Evolutionary conservation across 345 rosid species (phyloP).

Genomic region (Moringa oleifera): DNA sequence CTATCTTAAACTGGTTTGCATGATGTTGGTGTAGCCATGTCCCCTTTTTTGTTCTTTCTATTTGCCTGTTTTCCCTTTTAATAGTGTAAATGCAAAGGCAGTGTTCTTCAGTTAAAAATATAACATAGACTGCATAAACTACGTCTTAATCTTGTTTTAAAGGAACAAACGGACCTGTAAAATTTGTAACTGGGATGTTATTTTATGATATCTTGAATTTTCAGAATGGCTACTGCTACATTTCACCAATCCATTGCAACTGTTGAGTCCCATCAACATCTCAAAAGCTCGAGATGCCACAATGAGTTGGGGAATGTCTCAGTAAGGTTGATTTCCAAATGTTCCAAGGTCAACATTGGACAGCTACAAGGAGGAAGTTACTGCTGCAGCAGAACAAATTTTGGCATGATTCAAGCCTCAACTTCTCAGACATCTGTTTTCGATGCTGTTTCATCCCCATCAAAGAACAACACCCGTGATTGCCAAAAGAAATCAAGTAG

Average conservation of each 20-base stretch:
- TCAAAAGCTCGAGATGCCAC: conserved; percentile 26
- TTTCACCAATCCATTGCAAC: conserved; percentile 45
- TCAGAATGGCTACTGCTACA: conserved; percentile 66
- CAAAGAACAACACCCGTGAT: conserved; percentile 33
- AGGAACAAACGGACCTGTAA: background rate
- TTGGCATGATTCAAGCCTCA: conserved; percentile 40
- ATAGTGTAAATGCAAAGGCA: background rate
- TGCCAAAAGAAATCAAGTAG: conserved; percentile 60
- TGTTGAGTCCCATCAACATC: conserved; percentile 28
- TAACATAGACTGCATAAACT: background rate
- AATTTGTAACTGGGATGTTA: background rate
- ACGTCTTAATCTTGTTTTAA: background rate
- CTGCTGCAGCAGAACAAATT: conserved; percentile 24
- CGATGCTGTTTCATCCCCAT: conserved; percentile 52
- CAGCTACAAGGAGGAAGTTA: conserved; percentile 20
- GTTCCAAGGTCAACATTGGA: conserved; percentile 28
- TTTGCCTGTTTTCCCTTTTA: no score
- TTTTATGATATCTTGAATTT: conserved; percentile 5
- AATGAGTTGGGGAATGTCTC: conserved; percentile 29
- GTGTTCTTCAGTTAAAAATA: background rate
- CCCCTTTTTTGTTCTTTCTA: background rate
- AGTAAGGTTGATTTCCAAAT: conserved; percentile 23
- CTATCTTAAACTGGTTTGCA: no score
- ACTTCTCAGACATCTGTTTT: conserved; percentile 46
- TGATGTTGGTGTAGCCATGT: no score